Evolutionary conservation across 2,329 filamentous ascomycete genomes (phyloP).

Genomic region (Cryphonectria nitschkei): DNA sequence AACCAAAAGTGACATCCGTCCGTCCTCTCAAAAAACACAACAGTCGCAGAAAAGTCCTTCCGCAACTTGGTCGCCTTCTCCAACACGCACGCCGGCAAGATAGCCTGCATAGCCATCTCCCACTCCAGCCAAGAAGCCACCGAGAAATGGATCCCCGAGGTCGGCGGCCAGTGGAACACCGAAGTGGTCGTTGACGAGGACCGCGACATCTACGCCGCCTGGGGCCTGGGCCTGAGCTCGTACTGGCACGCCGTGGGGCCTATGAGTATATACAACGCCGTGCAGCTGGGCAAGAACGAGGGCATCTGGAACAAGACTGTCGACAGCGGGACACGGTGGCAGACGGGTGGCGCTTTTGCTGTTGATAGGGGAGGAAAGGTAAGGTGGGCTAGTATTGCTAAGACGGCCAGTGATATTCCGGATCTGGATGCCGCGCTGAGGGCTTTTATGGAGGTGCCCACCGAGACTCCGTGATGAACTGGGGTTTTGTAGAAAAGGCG

Average conservation of each 20-base stretch:
- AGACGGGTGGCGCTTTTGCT: constrained; percentile 68
- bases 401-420: constrained; percentile 56
- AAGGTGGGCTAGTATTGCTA: constrained; percentile 53
- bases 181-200: constrained; percentile 63
- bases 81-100: constrained; percentile 47
- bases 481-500: too few species aligned
- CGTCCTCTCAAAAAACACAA: neutral
- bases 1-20: neutral
- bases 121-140: constrained; percentile 59
- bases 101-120: constrained; percentile 65
- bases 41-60: constrained; percentile 72
- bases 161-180: constrained; percentile 62
- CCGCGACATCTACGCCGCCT: constrained; percentile 63
- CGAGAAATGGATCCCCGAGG: constrained; percentile 58
- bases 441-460: constrained; percentile 28
- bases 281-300: constrained; percentile 62
- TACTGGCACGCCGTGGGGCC: constrained; percentile 68
- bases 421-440: constrained; percentile 53
- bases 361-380: constrained; percentile 57
- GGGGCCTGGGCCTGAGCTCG: constrained; percentile 65
- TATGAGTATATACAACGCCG: constrained; percentile 58
- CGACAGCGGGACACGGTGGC: constrained; percentile 70
- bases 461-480: constrained; percentile 4
- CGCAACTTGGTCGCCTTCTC: constrained; percentile 56
- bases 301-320: constrained; percentile 68